These are phyloP conservation scores for Leccinum fuscescens DNA, from an alignment of 1,284 basidiomycete genomes.

Conservation along the genomic window DNA sequence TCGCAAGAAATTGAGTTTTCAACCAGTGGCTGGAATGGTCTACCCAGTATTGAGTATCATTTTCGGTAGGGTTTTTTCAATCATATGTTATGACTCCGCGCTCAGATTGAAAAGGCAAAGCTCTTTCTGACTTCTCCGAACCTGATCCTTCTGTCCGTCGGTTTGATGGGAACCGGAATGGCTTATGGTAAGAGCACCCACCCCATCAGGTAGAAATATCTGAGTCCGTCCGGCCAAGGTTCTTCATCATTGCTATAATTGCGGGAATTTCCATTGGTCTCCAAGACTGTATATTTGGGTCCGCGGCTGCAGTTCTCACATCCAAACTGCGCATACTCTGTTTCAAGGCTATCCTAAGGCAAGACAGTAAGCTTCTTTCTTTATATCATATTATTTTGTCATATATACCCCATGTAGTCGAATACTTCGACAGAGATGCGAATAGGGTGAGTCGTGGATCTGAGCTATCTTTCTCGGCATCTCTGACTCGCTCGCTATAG, in stretches of 20 bases:
- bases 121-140: slow-evolving; percentile 59
- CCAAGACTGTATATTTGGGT: slow-evolving; percentile 70
- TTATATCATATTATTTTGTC: neutral
- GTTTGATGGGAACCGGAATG: slow-evolving; percentile 62
- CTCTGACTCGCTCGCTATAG: slow-evolving; percentile 31
- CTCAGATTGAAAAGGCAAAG: too few relatives aligned
- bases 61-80: slow-evolving; percentile 58
- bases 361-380: slow-evolving; percentile 61
- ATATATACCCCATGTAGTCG: slow-evolving; percentile 44
- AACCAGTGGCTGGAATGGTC: slow-evolving; percentile 65
- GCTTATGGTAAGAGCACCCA: slow-evolving; percentile 50
- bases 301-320: slow-evolving; percentile 67
- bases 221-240: slow-evolving; percentile 40
- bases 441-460: slow-evolving; percentile 54
- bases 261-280: slow-evolving; percentile 60
- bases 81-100: too few relatives aligned
- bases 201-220: neutral
- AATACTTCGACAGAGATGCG: slow-evolving; percentile 85
- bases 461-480: neutral
- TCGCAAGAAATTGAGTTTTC: slow-evolving; percentile 10
- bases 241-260: slow-evolving; percentile 80
- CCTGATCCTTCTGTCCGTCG: slow-evolving; percentile 42
- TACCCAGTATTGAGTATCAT: slow-evolving; percentile 94
- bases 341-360: slow-evolving; percentile 78
- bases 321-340: slow-evolving; percentile 64